phyloP scores from a whole-genome alignment of 371 early-diverging fungal genomes.

The Mucor saturninus region DNA sequence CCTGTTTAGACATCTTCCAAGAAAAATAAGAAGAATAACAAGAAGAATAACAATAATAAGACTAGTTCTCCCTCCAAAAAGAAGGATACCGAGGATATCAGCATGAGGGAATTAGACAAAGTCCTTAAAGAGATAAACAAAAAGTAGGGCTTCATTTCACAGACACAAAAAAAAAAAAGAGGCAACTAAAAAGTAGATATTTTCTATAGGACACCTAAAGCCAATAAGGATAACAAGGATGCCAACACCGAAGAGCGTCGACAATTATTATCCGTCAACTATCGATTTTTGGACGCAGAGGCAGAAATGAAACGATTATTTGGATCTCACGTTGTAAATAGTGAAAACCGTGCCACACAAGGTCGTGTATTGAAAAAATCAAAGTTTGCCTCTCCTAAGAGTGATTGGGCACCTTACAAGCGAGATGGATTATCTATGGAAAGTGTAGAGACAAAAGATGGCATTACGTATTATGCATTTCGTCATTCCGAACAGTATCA shows the following conservation, averaged over 20 bases:
- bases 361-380: constrained; percentile 57
- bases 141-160: constrained; percentile 37
- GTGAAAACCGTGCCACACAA: constrained; percentile 52
- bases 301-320: constrained; percentile 90
- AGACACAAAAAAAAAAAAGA: too few species aligned
- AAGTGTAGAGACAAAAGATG: constrained; percentile 54
- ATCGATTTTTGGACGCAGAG: constrained; percentile 78
- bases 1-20: constrained; percentile 25
- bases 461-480: constrained; percentile 64
- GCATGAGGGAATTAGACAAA: constrained; percentile 66
- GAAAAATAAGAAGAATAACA: constrained; percentile 37
- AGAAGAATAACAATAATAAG: constrained; percentile 55
- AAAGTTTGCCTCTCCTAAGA: constrained; percentile 73
- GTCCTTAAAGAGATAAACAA: constrained; percentile 60
- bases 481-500: constrained; percentile 76
- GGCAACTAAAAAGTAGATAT: too few species aligned
- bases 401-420: constrained; percentile 78
- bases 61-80: constrained; percentile 35
- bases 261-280: constrained; percentile 66
- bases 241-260: constrained; percentile 32
- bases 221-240: constrained; percentile 1
- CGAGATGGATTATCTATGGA: constrained; percentile 80
- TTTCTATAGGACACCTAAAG: neutral
- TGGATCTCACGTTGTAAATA: constrained; percentile 80
- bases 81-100: constrained; percentile 55